Evolutionary conservation across 306 rosid genomes (phyloP), one percentile per base, ranked within the genome.

Genomic region (Pterocarpus santalinus): DNA sequence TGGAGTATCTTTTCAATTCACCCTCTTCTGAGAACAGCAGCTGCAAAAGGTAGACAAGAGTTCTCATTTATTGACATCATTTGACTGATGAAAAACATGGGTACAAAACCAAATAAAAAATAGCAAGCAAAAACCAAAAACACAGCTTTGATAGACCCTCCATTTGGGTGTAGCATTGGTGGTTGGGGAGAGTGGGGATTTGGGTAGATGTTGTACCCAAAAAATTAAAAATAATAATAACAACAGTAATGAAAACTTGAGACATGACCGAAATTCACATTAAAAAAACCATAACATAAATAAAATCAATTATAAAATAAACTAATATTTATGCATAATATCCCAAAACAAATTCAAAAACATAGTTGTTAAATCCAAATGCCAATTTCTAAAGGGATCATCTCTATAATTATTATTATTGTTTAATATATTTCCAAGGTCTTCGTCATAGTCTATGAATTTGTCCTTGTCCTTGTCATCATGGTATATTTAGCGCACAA

Each of bases 21-120:
- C 97, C 97, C 51, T 86, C 82, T 57, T 86, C 94, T 3, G 86
- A 80, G 81, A 91, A 91, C 56, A 91, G 84, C 56, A 88, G 79
- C 94, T 91, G 90, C 71, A 70, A 75, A 78, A 38, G 16, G 47
- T 11, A 66, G 33, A 77, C 33, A 38, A 33, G 33, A 67, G 46
- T 33, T 61, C 55, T 72, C 49, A 79, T 55, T 66, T 62, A 17
- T 74, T 80, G 72, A 75, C 7, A 72, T 51, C 35, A 68, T 49
- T 60, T 33, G 46, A 79, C 46, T 16, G 28, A 67, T 9, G 30
- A 63, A 68, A 38, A 71, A 53, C 5, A 43, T 0, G 14, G 7
- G 3, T 14, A 60, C 7, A 41, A 10, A 66, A 66, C 28, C 15
- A 8, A n/a, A 5, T 2, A 36, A 14, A 35, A 63, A 1, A 38